Conservation (phyloP, 495 filamentous ascomycete genomes). For the Copromyces sp. region DNA sequence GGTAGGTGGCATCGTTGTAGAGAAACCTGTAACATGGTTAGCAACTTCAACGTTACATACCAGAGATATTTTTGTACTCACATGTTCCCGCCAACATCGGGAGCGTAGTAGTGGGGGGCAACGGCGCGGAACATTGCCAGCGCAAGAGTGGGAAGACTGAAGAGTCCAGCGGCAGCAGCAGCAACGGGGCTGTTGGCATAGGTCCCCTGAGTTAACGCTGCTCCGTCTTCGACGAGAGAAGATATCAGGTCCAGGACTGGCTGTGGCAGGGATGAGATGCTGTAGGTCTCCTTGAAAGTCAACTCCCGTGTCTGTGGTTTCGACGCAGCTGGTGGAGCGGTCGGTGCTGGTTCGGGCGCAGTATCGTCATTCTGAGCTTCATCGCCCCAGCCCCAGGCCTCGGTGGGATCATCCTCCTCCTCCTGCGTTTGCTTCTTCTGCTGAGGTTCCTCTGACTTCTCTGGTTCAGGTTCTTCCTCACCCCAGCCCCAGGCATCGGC, state of each 20-base stretch:
- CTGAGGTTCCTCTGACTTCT: slow-evolving; percentile 11
- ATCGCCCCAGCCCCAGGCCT: slow-evolving; percentile 70
- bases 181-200: slow-evolving; percentile 43
- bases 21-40: slow-evolving; percentile 46
- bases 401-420: slow-evolving; percentile 45
- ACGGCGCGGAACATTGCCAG: slow-evolving; percentile 88
- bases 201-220: slow-evolving; percentile 40
- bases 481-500: slow-evolving; percentile 54
- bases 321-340: slow-evolving; percentile 11
- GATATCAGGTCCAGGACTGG: slow-evolving; percentile 61
- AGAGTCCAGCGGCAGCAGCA: slow-evolving; percentile 62
- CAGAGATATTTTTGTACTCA: slow-evolving; percentile 14
- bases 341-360: slow-evolving; percentile 1
- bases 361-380: slow-evolving; percentile 25
- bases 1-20: slow-evolving; percentile 82
- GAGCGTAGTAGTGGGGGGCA: slow-evolving; percentile 66
- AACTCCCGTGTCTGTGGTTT: slow-evolving; percentile 37
- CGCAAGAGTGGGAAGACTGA: slow-evolving; percentile 70
- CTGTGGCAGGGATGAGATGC: slow-evolving; percentile 74
- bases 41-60: background rate
- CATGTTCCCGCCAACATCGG: slow-evolving; percentile 65
- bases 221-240: slow-evolving; percentile 59
- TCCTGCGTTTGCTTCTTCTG: slow-evolving; percentile 12
- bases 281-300: slow-evolving; percentile 78
- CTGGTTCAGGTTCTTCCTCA: slow-evolving; percentile 35